These are phyloP conservation scores for Homolaphlyctis polyrhiza DNA, from an alignment of 371 early-diverging fungal genomes.

Conservation along the genomic window DNA sequence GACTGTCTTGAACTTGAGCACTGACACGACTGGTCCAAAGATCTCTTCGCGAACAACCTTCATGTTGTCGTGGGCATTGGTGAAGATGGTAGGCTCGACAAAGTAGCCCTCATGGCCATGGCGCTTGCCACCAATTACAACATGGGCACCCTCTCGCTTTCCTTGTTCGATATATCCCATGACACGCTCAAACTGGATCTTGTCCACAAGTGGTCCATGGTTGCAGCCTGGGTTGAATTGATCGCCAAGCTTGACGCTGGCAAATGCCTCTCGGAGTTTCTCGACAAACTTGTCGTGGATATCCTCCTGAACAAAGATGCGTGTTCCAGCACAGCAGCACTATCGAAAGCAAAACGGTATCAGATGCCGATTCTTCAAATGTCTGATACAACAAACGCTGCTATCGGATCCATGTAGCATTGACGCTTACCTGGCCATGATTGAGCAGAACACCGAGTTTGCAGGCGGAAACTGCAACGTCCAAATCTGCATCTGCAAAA, in stretches of 20 bases:
- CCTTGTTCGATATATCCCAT: slow-evolving; percentile 60
- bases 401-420: too few relatives aligned
- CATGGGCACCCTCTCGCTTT: slow-evolving; percentile 58
- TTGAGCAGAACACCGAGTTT: too few relatives aligned
- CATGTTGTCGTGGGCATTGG: slow-evolving; percentile 25
- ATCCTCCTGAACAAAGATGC: slow-evolving; percentile 62
- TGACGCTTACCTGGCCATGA: too few relatives aligned
- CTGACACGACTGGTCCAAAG: slow-evolving; percentile 70
- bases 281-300: slow-evolving; percentile 58
- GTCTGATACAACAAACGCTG: too few relatives aligned
- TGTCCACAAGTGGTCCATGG: slow-evolving; percentile 55
- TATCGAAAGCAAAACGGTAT: too few relatives aligned
- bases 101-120: slow-evolving; percentile 37
- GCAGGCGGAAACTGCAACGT: slow-evolving; percentile 49
- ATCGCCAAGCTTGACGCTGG: slow-evolving; percentile 62
- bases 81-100: slow-evolving; percentile 63
- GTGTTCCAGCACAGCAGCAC: too few relatives aligned
- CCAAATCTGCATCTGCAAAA: slow-evolving; percentile 68
- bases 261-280: slow-evolving; percentile 30
- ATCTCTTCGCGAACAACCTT: slow-evolving; percentile 75
- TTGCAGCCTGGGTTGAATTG: slow-evolving; percentile 47
- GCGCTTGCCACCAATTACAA: slow-evolving; percentile 33
- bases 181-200: slow-evolving; percentile 66
- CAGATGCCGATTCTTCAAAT: too few relatives aligned
- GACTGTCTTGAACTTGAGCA: slow-evolving; percentile 65